Percentiles rank a stretch among this genome's conserved stretches.
phyloP scores from a whole-genome alignment of 139 green algal genomes.

The Tetraselmis striata region DNA sequence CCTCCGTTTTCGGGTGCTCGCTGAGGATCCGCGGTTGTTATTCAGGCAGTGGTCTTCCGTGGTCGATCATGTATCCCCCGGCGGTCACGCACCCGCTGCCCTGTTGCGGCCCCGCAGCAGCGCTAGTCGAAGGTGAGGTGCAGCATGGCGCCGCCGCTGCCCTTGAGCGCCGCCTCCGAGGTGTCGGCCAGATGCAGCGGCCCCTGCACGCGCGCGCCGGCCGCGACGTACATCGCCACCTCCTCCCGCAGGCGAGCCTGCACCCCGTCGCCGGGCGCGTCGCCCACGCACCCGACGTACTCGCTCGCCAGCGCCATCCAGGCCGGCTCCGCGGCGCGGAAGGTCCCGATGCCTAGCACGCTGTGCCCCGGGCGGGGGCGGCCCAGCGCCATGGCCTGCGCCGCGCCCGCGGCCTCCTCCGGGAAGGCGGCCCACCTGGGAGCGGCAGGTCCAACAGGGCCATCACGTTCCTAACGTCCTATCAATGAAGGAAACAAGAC shows the following conservation, averaged over 20 bases:
- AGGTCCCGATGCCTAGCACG: slow-evolving; percentile 1
- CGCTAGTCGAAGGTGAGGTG: too few relatives aligned
- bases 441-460: too few relatives aligned
- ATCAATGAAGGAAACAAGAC: too few relatives aligned
- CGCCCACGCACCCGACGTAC: background rate
- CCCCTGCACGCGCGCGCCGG: background rate
- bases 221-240: background rate
- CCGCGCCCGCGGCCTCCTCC: background rate
- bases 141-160: background rate
- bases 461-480: too few relatives aligned
- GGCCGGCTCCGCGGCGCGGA: slow-evolving; percentile 1
- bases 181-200: background rate
- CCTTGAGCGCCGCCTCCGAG: background rate
- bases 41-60: too few relatives aligned
- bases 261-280: background rate
- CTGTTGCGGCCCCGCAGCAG: too few relatives aligned
- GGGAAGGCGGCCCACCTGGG: background rate
- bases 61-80: too few relatives aligned
- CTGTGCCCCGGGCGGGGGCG: slow-evolving; percentile 4
- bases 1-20: too few relatives aligned
- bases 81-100: too few relatives aligned
- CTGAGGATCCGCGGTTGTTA: too few relatives aligned
- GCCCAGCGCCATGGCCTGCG: slow-evolving; percentile 4
- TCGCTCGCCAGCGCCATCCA: background rate
- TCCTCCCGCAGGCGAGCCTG: background rate